Base-by-base conservation (phyloP, 352 stramenopile species). In the Phytophthora fragariaefolia region DNA sequence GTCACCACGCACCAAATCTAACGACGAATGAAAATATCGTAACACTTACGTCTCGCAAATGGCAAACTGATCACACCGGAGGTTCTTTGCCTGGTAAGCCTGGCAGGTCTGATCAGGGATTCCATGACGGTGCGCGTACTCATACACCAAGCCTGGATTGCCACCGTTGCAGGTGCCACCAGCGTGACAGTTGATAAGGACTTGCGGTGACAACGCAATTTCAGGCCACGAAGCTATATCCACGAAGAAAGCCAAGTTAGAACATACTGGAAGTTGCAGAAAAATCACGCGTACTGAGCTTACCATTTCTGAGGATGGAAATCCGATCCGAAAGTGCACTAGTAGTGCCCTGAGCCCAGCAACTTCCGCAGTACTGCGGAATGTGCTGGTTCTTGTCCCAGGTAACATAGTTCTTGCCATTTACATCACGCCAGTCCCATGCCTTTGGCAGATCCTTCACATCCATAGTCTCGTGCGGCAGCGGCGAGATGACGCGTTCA, bases 361-460 rank as follows among this genome's bases (percentile, higher is more conserved):
- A 98, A 46, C 87, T 96, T n/a, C 91, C 90, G 53, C 93, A 97
- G 74, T 97, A 97, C 45, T 89, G 73, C 24, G 97, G 97, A 58
- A 99, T 98, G 77, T 99, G 98, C 74, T 99, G 98, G 80, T 99
- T 99, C 69, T 99, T 96, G 73, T 97, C 95, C 83, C 96, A 98
- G n/a, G 97, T 99, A 18, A 98, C 84, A 72, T 96, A 99, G 76
- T 91, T 97, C 65, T 85, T 92, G 48, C 97, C 96, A 65, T 98
- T 83, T 1, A 99, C 77, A 68, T 99, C 92, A 46, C 93, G 89
- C 96, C 97, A 99, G 74, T 97, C 93, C 83, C 98, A 99, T 17
- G 51, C 66, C 59, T 97, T 92, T 3, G 97, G 97, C 8, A 99
- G 65, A n/a, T 97, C 80, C 6, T 77, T 70, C 0, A 83, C 47